Evolutionary conservation across 2,329 filamentous ascomycete species (phyloP), one percentile per base, ranked within the genome.

Genomic region (Lasiodiplodia citricola): DNA sequence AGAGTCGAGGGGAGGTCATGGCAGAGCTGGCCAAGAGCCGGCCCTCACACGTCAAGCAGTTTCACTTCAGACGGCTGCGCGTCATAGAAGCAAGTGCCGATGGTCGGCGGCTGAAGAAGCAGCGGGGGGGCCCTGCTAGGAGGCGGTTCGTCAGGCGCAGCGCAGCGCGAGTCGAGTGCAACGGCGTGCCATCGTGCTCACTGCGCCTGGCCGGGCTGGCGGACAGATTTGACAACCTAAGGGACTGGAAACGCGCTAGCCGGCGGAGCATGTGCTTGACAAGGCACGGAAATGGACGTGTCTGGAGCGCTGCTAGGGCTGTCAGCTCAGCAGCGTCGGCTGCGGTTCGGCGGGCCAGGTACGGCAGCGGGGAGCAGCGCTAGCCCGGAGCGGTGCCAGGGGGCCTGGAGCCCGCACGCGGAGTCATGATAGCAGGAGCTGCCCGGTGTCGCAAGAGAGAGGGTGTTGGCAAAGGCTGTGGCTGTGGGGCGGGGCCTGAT

Each of bases 241-340:
- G 25, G 41, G 58, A 21, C 55, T 18, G 41, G 41, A 10, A 37
- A 25, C 4, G 0, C n/a, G n/a, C 13, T 28, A 60, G 23, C 41
- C 2, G 13, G 41, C 41, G 58, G 58, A 21, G 25, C 58, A 18
- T 25, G 58, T 51, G 18, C 23, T 63, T 23, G 55, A 60, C 38
- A 21, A 28, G 57, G 58, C 44, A 44, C 41, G 41, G 28, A 51
- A 63, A 50, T 63, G 58, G 58, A 52, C 60, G 28, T 35, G 60
- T 64, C 60, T 64, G 60, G 60, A 63, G 58, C 58, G 58, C 28
- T 21, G 25, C 44, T 28, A 51, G 44, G 58, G 58, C 44, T 35
- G 44, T 41, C 31, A 64, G 60, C 58, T 18, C 25, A 50, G 25
- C 18, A 25, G 44, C 8, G 25, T 50, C 58, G 25, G 16, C 25